Base-by-base conservation (phyloP, 352 stramenopile genomes). In the Aphanomyces cochlioides region DNA sequence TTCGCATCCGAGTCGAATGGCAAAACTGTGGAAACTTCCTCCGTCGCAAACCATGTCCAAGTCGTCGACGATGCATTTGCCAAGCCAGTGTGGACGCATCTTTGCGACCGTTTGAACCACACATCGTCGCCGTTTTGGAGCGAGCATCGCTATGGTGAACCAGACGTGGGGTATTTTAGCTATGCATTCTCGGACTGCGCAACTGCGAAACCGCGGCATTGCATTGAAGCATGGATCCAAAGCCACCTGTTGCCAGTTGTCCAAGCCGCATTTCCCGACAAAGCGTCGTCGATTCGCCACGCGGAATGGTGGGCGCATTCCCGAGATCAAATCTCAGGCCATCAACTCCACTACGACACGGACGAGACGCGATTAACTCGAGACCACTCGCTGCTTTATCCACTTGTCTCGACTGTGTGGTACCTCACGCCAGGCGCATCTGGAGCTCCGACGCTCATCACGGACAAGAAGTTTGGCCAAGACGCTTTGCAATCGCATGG, bases 301-400 rank as follows among this genome's bases (percentile, higher is more conserved):
- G 57, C 57, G 7, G 57, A 66, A 19, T 66, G 57, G 57, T 66
- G 57, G 57, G 39, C 19, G 7, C 57, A 66, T 43, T 66, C 57
- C 8, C 15, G 57, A 21, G 57, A 66, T 36, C 39, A 66, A 43
- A 66, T 66, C 13, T 66, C 57, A 10, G 57, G 57, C 39, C 57
- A 66, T 36, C 57, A 66, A 19, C 34, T 66, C n/a, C 57, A 66
- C 43, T 66, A 66, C 43, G 57, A 66, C 43, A 66, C 57, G 17
- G 57, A 66, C 3, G 57, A 66, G 43, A 36, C 43, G 15, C 39
- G 57, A 7, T 36, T 66, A 10, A 66, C 57, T 8, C 8, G 48
- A 21, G 28, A 41, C 57, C 15, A 66, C 57, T 19, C 45, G 34
- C 7, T 66, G 39, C 34, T 4, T 47, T 66, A 56, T 21, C 57